Conservation (phyloP, 768 basidiomycete species). For the Cystobasidium ongulense region DNA sequence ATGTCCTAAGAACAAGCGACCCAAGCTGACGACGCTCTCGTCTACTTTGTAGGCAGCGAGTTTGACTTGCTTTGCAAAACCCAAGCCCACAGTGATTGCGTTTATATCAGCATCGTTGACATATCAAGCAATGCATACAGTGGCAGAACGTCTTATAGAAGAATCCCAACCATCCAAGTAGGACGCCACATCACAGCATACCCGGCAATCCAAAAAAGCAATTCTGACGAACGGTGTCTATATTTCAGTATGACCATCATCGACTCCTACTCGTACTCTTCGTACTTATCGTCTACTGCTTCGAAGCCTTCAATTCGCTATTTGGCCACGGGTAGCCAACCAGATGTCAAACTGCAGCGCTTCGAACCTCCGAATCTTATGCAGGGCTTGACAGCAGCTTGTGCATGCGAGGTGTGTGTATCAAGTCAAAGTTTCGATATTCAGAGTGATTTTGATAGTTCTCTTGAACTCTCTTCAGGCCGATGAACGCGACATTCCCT, state of each 20-base stretch:
- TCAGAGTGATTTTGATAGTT: background rate
- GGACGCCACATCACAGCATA: background rate
- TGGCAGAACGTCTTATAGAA: background rate
- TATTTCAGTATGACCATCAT: slow-evolving; percentile 11
- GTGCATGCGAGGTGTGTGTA: background rate
- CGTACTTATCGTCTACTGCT: slow-evolving; percentile 4
- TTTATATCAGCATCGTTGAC: slow-evolving; percentile 1
- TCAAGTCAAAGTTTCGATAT: background rate
- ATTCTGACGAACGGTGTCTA: background rate
- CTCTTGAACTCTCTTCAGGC: background rate
- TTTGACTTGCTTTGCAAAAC: background rate
- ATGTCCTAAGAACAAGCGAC: background rate
- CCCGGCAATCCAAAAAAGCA: background rate
- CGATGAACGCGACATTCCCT: background rate
- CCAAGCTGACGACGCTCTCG: background rate
- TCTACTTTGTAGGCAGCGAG: background rate
- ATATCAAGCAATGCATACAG: slow-evolving; percentile 11
- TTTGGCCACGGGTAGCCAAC: background rate
- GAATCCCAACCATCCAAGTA: background rate
- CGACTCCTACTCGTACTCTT: slow-evolving; percentile 11
- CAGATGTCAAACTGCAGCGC: background rate
- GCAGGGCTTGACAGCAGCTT: slow-evolving; percentile 5
- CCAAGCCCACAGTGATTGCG: background rate
- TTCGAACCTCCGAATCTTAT: slow-evolving; percentile 22
- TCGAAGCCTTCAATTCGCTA: background rate